Conservation (phyloP, 345 rosid species). For the Erysimum cheiranthoides region DNA sequence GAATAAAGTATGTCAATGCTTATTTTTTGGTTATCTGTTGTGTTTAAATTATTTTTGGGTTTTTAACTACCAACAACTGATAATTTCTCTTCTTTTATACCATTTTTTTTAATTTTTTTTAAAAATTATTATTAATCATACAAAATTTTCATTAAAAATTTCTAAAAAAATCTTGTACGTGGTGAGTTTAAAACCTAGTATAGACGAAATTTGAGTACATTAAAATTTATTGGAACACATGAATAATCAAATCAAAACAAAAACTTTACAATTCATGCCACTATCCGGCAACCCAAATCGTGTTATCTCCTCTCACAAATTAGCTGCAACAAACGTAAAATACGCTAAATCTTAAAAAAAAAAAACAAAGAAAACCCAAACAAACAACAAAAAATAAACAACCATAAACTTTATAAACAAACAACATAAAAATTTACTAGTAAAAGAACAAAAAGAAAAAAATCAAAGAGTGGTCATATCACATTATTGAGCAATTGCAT, state of each 20-base stretch:
- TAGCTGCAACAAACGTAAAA: slow-evolving; percentile 36
- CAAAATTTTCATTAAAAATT: too few species aligned
- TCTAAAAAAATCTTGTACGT: too few species aligned
- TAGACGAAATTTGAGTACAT: background rate
- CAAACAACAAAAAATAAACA: slow-evolving; percentile 21
- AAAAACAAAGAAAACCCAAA: slow-evolving; percentile 16
- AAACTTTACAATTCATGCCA: slow-evolving; percentile 50
- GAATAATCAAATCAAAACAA: slow-evolving; percentile 37
- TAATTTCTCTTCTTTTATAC: too few species aligned
- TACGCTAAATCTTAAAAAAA: slow-evolving; percentile 10
- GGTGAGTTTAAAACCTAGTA: too few species aligned
- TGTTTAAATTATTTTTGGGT: too few species aligned
- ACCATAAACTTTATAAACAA: slow-evolving; percentile 37
- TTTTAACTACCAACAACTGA: too few species aligned
- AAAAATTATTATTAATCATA: too few species aligned
- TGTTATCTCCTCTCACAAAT: slow-evolving; percentile 40
- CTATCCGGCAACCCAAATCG: slow-evolving; percentile 30
- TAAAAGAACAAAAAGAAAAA: background rate
- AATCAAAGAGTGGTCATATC: slow-evolving; percentile 40
- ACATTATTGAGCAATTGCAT: slow-evolving; percentile 99
- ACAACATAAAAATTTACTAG: slow-evolving; percentile 17
- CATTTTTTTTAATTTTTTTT: too few species aligned
- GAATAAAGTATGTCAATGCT: too few species aligned
- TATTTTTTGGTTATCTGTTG: too few species aligned
- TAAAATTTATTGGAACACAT: slow-evolving; percentile 18